Evolutionary conservation across 225 moss, liverwort and hornwort species (phyloP), one percentile per base, ranked within the genome.

Genomic region (Sphagnum contortum): DNA sequence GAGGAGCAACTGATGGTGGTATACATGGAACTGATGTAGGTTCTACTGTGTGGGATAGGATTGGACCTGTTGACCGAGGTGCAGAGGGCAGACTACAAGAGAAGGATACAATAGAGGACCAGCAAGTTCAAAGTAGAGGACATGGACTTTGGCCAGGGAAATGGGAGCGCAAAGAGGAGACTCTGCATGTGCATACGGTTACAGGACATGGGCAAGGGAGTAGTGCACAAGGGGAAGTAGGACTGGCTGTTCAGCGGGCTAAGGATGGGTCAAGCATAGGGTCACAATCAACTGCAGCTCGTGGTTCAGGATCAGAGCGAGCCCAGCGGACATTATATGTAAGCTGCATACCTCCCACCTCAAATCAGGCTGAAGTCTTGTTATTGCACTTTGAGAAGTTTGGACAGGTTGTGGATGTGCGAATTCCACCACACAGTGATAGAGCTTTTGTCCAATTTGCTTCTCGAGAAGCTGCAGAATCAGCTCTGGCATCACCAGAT

Each of bases 361-460:
- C 83, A 60, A 94, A 94, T 73, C 89, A 82, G 64, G 81, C 89
- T 3, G 94, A 94, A 75, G 80, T 86, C 62, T 77, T 94, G 71
- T 76, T 83, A 54, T 74, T 79, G 70, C 94, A 94, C 69, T 94
- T 94, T 65, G 85, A 91, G 72, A 94, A 89, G 68, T 94, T 94
- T 72, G 94, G 94, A 63, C 84, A 91, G 61, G 82, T 94, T 60
- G 83, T 94, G 70, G 94, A 94, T 70, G 80, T 94, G 51, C 85
- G 94, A 57, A 94, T 94, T 69, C 94, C 94, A 9, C 83, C 88
- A 9, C 91, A 91, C 50, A 94, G 89, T 72, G 94, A 94, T 80
- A 86, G 94, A 86, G 94, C 94, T 60, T 94, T 94, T 66, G 86
- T 94, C 64, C 94, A 94, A 72, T 94, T 94, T 57, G 77, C 81